These are phyloP conservation scores for Barnettozyma sp. DNA, from an alignment of 805 yeast genomes.

Conservation along the genomic window DNA sequence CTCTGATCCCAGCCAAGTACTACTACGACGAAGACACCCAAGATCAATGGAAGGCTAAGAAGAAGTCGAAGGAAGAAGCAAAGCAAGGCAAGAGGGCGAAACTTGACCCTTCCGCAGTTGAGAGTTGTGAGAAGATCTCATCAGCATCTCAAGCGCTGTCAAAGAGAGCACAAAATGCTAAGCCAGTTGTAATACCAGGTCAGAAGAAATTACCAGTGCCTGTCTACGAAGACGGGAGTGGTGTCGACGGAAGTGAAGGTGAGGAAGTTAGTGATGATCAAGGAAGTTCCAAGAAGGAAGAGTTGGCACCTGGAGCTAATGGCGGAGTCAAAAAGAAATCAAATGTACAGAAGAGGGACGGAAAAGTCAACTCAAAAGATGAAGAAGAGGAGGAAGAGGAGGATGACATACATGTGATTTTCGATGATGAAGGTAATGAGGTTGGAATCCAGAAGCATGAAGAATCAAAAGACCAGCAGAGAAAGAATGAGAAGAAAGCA, in stretches of 20 bases:
- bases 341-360: not conserved
- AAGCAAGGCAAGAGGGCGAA: slow-evolving; percentile 59
- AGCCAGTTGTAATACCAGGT: slow-evolving; percentile 35
- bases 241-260: slow-evolving; percentile 12
- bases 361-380: slow-evolving; percentile 1
- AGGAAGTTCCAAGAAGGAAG: slow-evolving; percentile 21
- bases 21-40: slow-evolving; percentile 87
- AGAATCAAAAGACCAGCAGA: slow-evolving; percentile 6
- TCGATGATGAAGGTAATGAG: slow-evolving; percentile 70
- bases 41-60: slow-evolving; percentile 86
- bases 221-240: slow-evolving; percentile 10
- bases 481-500: slow-evolving; percentile 1
- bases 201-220: slow-evolving; percentile 19
- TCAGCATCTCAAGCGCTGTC: slow-evolving; percentile 56
- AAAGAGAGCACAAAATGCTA: slow-evolving; percentile 47
- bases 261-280: slow-evolving; percentile 6
- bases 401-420: slow-evolving; percentile 37
- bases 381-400: slow-evolving; percentile 26
- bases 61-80: slow-evolving; percentile 59
- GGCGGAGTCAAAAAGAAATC: slow-evolving; percentile 16
- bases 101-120: slow-evolving; percentile 58
- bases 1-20: slow-evolving; percentile 89
- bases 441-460: slow-evolving; percentile 14
- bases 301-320: slow-evolving; percentile 20
- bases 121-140: slow-evolving; percentile 41